These are phyloP conservation scores for Conidiobolus incongruus DNA, from an alignment of 371 early-diverging fungal genomes.

Conservation along the genomic window DNA sequence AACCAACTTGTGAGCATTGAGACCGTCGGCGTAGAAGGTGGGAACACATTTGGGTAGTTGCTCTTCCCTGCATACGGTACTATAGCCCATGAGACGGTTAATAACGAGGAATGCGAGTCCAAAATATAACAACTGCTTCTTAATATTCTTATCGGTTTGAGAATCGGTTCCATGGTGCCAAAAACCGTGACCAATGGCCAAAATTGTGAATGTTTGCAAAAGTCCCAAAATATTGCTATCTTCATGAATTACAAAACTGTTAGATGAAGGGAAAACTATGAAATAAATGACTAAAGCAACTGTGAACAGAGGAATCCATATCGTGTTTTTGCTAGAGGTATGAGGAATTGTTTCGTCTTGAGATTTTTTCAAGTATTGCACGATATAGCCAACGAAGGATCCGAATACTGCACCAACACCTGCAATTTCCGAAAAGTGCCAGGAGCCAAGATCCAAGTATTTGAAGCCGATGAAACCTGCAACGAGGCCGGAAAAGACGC, in stretches of 20 bases:
- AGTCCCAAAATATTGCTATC: slow-evolving; percentile 41
- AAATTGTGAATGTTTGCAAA: slow-evolving; percentile 29
- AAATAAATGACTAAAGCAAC: too few relatives aligned
- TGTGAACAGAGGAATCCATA: too few relatives aligned
- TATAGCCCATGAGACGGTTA: slow-evolving; percentile 25
- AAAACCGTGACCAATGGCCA: slow-evolving; percentile 12
- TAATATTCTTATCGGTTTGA: not conserved
- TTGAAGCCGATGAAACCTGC: too few relatives aligned
- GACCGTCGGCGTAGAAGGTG: slow-evolving; percentile 27
- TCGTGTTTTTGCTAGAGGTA: too few relatives aligned
- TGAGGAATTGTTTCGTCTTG: too few relatives aligned
- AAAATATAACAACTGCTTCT: slow-evolving; percentile 10
- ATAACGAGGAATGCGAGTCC: slow-evolving; percentile 23
- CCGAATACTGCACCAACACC: slow-evolving; percentile 1
- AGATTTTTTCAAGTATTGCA: slow-evolving; percentile 7
- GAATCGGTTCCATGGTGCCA: not conserved
- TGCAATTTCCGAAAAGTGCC: too few relatives aligned
- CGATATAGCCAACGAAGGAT: slow-evolving; percentile 6
- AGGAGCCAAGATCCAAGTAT: too few relatives aligned
- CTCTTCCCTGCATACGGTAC: slow-evolving; percentile 76
- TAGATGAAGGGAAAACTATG: slow-evolving; percentile 61
- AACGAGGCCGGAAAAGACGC: too few relatives aligned
- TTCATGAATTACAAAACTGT: slow-evolving; percentile 75
- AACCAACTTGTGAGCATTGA: slow-evolving; percentile 10
- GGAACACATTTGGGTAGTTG: slow-evolving; percentile 48